Base-by-base conservation (phyloP, 371 early-diverging fungal species). In the Sporodiniella umbellata region DNA sequence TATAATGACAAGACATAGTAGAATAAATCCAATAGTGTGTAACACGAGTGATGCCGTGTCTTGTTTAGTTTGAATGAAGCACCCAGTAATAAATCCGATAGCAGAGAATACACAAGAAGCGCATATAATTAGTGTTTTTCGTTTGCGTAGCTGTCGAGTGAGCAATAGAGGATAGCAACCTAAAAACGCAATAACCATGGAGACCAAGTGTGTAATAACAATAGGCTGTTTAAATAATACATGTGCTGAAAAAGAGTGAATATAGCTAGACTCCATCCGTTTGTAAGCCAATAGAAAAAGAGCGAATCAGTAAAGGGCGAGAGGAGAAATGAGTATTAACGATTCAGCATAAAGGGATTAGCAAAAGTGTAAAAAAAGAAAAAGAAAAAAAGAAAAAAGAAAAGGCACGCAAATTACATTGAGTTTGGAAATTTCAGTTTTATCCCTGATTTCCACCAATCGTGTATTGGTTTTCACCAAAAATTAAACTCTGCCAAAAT, bases 181-280 rank as follows among this genome's bases (percentile, higher is more conserved):
- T 50, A 70, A 59, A 51, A 66, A 68, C 33, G 68, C 60, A 30
- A 70, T 48, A 42, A 60, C 56, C 66, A 70, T 65, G 35, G 63
- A 63, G 18, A 58, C 49, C 40, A 61, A 45, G 53, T 74, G 75
- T 26, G 59, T 51, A 53, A 74, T 64, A 45, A 68, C 66, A 51
- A 60, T 47, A 5, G 75, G 60, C 53, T 74, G 71, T 47, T 59
- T 66, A 22, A 74, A 61, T 35, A 68, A 71, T 22, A 62, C 64
- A 64, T 70, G 53, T 38, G 52, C 48, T 48, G 75, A 60, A 49
- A 74, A 74, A 53, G 74, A 50, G 47, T 56, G 62, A 28, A 60
- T 58, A 49, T 56, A 40, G 33, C 25, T 17, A 8, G 51, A 28
- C 60, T 67, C 65, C 68, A 71, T 67, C 28, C 42, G 44, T 24